Evolutionary conservation across 179 eudicot species (phyloP).

Genomic region (Silene vulgaris): DNA sequence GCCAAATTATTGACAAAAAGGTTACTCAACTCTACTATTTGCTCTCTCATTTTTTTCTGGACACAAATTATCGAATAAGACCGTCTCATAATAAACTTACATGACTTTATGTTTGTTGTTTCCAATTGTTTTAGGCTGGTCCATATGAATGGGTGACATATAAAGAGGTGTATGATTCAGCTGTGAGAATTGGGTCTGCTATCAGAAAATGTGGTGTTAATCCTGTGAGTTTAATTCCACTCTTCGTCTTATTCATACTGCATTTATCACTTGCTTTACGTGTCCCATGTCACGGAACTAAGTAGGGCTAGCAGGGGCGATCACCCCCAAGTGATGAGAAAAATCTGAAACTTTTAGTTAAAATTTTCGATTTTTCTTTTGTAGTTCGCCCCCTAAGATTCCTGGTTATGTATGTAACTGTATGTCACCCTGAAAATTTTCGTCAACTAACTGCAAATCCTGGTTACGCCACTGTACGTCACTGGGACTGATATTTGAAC

Average conservation of each 20-base stretch:
- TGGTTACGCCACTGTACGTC: not conserved
- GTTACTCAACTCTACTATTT: conserved; percentile 23
- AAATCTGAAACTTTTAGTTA: too few relatives aligned
- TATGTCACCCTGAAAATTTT: too few relatives aligned
- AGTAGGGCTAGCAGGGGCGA: too few relatives aligned
- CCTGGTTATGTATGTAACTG: too few relatives aligned
- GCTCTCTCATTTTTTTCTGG: not conserved
- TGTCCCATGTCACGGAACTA: too few relatives aligned
- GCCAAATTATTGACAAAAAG: conserved; percentile 56
- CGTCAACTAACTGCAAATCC: not conserved
- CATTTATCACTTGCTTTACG: not conserved
- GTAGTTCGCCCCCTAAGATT: too few relatives aligned
- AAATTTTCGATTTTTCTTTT: too few relatives aligned
- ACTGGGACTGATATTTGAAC: not conserved
- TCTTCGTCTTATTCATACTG: not conserved
- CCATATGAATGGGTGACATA: conserved; percentile 70
- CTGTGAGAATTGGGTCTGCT: conserved; percentile 60
- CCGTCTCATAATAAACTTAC: too few relatives aligned
- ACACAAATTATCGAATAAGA: not conserved
- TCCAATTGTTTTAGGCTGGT: conserved; percentile 49
- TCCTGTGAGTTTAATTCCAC: conserved; percentile 49
- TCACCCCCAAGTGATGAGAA: not conserved
- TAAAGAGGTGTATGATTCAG: conserved; percentile 55
- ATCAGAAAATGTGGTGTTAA: conserved; percentile 56
- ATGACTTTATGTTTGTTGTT: not conserved